Evolutionary conservation across 2,329 filamentous ascomycete species (phyloP), one percentile per base, ranked within the genome.

Genomic region (Beauveria rudraprayagi): DNA sequence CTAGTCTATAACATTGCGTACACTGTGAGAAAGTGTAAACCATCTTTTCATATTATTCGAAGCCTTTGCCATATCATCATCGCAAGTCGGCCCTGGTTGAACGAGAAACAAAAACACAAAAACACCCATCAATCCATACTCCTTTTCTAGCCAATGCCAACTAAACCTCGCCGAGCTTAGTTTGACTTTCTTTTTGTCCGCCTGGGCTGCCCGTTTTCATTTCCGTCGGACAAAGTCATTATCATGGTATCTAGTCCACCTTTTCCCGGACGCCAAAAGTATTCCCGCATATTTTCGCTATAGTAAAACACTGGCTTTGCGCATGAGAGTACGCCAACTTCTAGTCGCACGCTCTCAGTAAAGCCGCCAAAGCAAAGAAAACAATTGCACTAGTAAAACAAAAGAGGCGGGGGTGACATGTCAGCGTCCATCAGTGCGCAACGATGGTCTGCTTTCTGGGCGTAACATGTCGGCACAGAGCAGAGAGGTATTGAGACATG

Each of bases 251-350:
- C 41, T 43, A 53, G 26, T 51, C 34, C 37, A 41, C 40, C 26
- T 22, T 54, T 22, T 54, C 19, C 56, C 37, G 11, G 56, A 59
- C 56, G 56, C 56, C 46, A 59, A 59, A 59, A 59, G 17, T 11
- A 59, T 34, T 52, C 37, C 56, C 30, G 19, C 56, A 51, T 8
- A 30, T 59, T 58, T 43, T 52, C 56, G 56, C 56, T 59, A 59
- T 59, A 52, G 16, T 59, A 52, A 51, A 30, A 52, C 56, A 59
- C 17, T 59, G 37, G 24, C 54, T 28, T 9, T 24, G 6, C n/a
- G n/a, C 22, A 17, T 24, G 11, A 22, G 41, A 2, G 14, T 54
- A 17, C 40, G 16, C 24, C 11, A 28, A 16, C 24, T 30, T 11
- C 9, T 44, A 28, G 37, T 14, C 41, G 24, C 19, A 16, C 17